Evolutionary conservation across 352 stramenopile species (phyloP), one percentile per base, ranked within the genome.

Genomic region (Phytophthora constricta): DNA sequence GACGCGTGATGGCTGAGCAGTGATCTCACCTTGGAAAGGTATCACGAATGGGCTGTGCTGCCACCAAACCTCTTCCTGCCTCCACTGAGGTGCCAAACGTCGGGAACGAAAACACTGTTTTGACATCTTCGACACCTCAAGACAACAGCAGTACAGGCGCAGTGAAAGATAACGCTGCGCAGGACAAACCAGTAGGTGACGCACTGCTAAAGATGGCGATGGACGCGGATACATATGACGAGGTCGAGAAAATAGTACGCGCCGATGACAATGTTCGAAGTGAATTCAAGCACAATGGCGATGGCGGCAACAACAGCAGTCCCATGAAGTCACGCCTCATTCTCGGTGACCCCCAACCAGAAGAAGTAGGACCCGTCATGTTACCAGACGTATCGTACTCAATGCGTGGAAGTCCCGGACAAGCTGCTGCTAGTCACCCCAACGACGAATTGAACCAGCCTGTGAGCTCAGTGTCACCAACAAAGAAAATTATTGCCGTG

Each of bases 371-470:
- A 9, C 17, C 39, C 25, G 72, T 49, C n/a, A 66, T 77, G 26
- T 27, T 76, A 16, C 57, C 66, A 25, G 71, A 79, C 22, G 71
- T 79, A 16, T 60, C 62, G 11, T 79, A 79, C 41, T 79, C 71
- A 17, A 79, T 79, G 71, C 71, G 66, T 49, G 47, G 17, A 23
- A 62, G 16, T 19, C 42, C 51, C 7, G 25, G 39, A n/a, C 62
- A 67, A 60, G n/a, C 17, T 31, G 45, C n/a, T 1, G 45, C 55
- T 27, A 41, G 28, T 13, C 20, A 71, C 8, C 43, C 43, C 34
- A 53, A 65, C 3, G 62, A 71, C 19, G 37, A 17, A 34, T 14
- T 62, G 17, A 50, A 62, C 39, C 61, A 70, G 39, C 19, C 50
- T 9, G 0, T 25, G 3, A 59, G 31, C 26, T 5, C 46, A 16